Conservation (phyloP, 805 yeast species). For the Metschnikowia borealis region DNA sequence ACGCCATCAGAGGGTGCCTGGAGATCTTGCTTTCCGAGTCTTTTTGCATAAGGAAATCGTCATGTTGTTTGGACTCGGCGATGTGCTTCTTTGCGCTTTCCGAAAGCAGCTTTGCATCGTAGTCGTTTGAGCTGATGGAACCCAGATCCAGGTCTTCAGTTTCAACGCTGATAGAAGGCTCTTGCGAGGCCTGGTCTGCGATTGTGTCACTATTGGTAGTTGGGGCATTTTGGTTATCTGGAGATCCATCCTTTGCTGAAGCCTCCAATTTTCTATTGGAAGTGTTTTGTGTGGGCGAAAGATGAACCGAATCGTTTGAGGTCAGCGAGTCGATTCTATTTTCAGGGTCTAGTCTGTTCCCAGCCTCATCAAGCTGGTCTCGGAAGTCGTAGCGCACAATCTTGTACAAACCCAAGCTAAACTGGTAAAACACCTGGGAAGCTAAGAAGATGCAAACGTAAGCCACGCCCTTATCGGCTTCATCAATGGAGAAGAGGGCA, state of each 20-base stretch:
- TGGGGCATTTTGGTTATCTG: not conserved
- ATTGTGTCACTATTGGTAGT: not conserved
- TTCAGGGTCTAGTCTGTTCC: not conserved
- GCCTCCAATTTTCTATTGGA: not conserved
- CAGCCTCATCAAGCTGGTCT: slow-evolving; percentile 22
- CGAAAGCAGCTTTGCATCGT: not conserved
- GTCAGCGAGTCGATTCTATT: not conserved
- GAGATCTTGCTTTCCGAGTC: slow-evolving; percentile 9
- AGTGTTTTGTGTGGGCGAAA: not conserved
- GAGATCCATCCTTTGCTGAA: not conserved
- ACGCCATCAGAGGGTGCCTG: not conserved
- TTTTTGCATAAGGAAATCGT: slow-evolving; percentile 18
- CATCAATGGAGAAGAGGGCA: slow-evolving; percentile 47
- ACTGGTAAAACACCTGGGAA: slow-evolving; percentile 61
- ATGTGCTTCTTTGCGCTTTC: not conserved
- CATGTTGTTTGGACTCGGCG: slow-evolving; percentile 17
- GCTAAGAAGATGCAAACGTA: slow-evolving; percentile 76
- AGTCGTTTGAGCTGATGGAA: slow-evolving; percentile 2
- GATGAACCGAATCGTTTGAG: not conserved
- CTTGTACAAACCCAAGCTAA: slow-evolving; percentile 72
- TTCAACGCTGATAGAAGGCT: not conserved
- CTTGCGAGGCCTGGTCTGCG: not conserved
- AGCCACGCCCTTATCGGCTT: slow-evolving; percentile 76
- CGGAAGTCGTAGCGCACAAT: slow-evolving; percentile 69
- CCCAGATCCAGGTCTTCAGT: not conserved